A percentile compares a stretch with the other conserved stretches of the same genome.
Evolutionary conservation across 1,284 basidiomycete species (phyloP).

Genomic region (Kwoniella shivajii): DNA sequence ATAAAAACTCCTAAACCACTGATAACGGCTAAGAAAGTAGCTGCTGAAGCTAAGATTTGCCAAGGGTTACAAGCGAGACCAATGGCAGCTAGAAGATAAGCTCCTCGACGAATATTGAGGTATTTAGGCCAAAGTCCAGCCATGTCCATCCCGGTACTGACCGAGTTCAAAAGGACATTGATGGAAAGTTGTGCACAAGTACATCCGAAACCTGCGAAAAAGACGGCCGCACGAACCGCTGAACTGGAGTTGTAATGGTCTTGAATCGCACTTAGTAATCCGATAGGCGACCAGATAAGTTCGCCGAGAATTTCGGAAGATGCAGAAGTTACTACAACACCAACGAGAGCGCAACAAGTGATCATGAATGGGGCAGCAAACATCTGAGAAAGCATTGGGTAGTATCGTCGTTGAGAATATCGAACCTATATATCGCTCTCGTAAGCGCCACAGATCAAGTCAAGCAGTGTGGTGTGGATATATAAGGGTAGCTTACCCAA

Average conservation of each 20-base stretch:
- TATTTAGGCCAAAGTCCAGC: slow-evolving; percentile 37
- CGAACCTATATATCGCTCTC: slow-evolving; percentile 17
- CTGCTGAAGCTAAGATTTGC: slow-evolving; percentile 44
- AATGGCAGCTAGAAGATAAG: slow-evolving; percentile 36
- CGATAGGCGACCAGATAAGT: slow-evolving; percentile 36
- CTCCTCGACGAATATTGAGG: slow-evolving; percentile 55
- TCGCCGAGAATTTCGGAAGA: slow-evolving; percentile 25
- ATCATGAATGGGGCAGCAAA: slow-evolving; percentile 35
- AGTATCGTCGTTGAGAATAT: slow-evolving; percentile 31
- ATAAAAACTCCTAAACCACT: slow-evolving; percentile 49
- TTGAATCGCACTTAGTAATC: slow-evolving; percentile 31
- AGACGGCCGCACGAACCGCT: slow-evolving; percentile 33
- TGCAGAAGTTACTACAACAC: slow-evolving; percentile 36
- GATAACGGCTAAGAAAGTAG: slow-evolving; percentile 52
- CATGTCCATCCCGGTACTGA: slow-evolving; percentile 37
- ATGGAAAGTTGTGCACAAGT: slow-evolving; percentile 25
- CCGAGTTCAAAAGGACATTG: slow-evolving; percentile 23
- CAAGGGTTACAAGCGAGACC: slow-evolving; percentile 52
- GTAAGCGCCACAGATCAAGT: neutral
- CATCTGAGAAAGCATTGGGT: slow-evolving; percentile 27
- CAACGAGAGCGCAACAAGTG: slow-evolving; percentile 31
- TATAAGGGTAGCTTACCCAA: slow-evolving; percentile 18
- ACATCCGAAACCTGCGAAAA: slow-evolving; percentile 34
- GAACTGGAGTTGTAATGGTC: slow-evolving; percentile 32
- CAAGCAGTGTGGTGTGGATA: neutral